phyloP scores from a whole-genome alignment of 2,329 filamentous ascomycete species.

The Penicillium sp. region DNA sequence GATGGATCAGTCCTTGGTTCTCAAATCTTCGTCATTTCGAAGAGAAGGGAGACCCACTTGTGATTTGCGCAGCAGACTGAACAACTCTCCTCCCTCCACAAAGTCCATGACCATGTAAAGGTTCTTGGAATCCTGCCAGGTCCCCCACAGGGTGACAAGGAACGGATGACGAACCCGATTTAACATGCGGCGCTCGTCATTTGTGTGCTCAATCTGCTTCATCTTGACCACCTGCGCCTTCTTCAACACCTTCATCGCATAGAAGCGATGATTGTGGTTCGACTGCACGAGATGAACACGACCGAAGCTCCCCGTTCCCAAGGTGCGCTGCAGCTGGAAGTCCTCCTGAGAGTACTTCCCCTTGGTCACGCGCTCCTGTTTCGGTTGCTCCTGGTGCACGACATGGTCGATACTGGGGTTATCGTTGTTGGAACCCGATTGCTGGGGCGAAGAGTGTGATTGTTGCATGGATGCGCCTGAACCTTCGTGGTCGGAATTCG shows the following conservation, averaged over 20 bases:
- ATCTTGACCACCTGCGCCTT: conserved; percentile 99
- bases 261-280: conserved; percentile 96
- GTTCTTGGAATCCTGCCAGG: conserved; percentile 92
- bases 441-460: conserved; percentile 46
- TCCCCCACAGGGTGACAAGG: conserved; percentile 95
- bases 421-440: conserved; percentile 55
- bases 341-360: conserved; percentile 94
- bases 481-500: conserved; percentile 15
- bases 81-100: conserved; percentile 95
- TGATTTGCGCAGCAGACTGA: conserved; percentile 90
- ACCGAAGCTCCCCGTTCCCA: conserved; percentile 95
- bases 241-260: conserved; percentile 97
- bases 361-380: conserved; percentile 68
- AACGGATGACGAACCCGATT: conserved; percentile 97
- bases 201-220: conserved; percentile 99
- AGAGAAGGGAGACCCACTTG: conserved; percentile 56
- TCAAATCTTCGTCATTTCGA: not conserved
- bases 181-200: conserved; percentile 94
- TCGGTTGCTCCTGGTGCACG: conserved; percentile 54
- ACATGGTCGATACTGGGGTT: conserved; percentile 80
- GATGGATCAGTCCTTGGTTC: conserved; percentile 8
- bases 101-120: conserved; percentile 99
- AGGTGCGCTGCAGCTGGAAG: conserved; percentile 83
- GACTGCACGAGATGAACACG: conserved; percentile 95
- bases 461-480: conserved; percentile 37